Percentiles rank a stretch among this genome's conserved stretches.
Conservation (phyloP, 176 grass and related monocot genomes). For the Elymus sibiricus region DNA sequence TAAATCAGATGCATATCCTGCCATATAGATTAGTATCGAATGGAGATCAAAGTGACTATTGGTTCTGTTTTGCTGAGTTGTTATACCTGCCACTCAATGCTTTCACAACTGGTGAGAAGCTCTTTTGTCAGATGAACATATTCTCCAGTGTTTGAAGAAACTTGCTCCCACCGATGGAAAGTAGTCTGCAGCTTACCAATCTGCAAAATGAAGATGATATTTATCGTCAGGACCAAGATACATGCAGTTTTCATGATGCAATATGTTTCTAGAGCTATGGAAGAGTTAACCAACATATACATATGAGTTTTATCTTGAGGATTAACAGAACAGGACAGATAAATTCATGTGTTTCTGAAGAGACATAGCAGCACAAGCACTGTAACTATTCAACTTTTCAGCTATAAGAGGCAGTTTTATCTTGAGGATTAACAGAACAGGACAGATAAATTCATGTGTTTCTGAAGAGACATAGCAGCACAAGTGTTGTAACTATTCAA, state of each 20-base stretch:
- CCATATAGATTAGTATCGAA: background rate
- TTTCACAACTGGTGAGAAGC: constrained; percentile 80
- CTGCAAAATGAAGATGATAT: constrained; percentile 20
- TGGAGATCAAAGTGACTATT: background rate
- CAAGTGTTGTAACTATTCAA: background rate
- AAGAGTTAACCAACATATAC: background rate
- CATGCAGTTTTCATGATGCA: background rate
- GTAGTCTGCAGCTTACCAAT: constrained; percentile 76
- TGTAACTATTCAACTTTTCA: background rate
- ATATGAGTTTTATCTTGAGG: background rate
- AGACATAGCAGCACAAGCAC: background rate
- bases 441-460: background rate
- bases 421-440: background rate
- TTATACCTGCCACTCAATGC: constrained; percentile 86
- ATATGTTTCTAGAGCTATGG: background rate
- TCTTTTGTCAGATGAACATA: constrained; percentile 82
- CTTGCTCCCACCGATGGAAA: constrained; percentile 77
- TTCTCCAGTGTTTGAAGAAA: constrained; percentile 81
- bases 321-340: background rate
- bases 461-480: background rate
- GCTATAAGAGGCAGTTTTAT: background rate
- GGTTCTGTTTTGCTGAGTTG: background rate
- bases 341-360: background rate
- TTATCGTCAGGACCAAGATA: background rate
- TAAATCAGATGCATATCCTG: background rate